These are phyloP conservation scores for Botryotinia convoluta DNA, from an alignment of 2,329 filamentous ascomycete species.

Conservation along the genomic window DNA sequence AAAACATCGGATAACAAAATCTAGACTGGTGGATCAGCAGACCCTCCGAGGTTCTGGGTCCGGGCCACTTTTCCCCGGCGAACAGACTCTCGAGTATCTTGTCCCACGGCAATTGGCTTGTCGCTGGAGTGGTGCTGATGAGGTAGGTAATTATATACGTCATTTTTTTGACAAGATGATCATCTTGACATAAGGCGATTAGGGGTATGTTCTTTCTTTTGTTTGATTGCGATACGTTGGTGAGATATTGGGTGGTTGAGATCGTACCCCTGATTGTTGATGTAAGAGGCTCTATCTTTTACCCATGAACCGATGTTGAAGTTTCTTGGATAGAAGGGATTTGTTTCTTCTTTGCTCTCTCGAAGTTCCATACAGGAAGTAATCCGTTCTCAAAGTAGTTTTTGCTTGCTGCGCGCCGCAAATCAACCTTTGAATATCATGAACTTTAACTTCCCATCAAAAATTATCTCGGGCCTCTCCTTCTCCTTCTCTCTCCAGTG, in stretches of 20 bases:
- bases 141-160: not conserved
- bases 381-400: too few relatives aligned
- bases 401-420: not conserved
- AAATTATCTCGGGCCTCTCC: not conserved
- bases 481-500: not conserved
- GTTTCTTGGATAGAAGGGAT: too few relatives aligned
- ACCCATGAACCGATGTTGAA: not conserved
- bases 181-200: not conserved
- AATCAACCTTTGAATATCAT: not conserved
- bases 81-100: not conserved
- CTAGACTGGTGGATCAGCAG: conserved; percentile 14
- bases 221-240: not conserved
- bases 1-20: not conserved
- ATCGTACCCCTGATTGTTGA: not conserved
- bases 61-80: not conserved
- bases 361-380: too few relatives aligned
- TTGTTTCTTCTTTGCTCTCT: not conserved
- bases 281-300: not conserved
- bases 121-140: not conserved
- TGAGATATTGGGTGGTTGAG: not conserved
- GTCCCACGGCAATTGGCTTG: not conserved
- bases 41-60: conserved; percentile 3
- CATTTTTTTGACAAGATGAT: not conserved
- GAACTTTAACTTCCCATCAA: not conserved
- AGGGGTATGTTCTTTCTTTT: not conserved